phyloP scores from a whole-genome alignment of 2,329 filamentous ascomycete genomes.

The Penicillium freii region DNA sequence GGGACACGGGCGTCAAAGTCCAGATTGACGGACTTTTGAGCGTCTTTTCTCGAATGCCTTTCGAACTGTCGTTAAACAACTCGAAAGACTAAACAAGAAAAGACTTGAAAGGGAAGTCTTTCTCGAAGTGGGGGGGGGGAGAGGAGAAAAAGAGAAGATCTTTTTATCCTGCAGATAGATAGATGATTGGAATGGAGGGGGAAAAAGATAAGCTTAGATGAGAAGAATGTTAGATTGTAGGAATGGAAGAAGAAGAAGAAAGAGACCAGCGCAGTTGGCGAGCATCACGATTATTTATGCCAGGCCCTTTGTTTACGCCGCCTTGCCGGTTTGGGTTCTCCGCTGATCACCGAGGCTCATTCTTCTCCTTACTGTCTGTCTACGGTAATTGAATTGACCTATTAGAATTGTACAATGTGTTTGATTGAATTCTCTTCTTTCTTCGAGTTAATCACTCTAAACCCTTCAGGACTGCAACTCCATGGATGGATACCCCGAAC shows the following conservation, averaged over 20 bases:
- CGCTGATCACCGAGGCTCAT: conserved; percentile 18
- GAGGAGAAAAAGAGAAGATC: conserved; percentile 16
- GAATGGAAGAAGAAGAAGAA: conserved; percentile 21
- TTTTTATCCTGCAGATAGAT: conserved; percentile 8
- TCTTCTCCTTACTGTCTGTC: background rate
- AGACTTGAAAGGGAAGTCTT: conserved; percentile 44
- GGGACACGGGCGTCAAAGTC: conserved; percentile 99
- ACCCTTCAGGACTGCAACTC: background rate
- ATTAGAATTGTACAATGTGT: background rate
- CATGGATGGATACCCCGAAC: conserved; percentile 2
- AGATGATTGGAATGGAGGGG: conserved; percentile 23
- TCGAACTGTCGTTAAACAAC: conserved; percentile 47
- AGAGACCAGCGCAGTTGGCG: conserved; percentile 10
- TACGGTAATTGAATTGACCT: background rate
- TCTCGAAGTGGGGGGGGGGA: conserved; percentile 27
- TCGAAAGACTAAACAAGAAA: conserved; percentile 51
- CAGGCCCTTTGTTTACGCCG: conserved; percentile 25
- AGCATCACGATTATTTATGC: conserved; percentile 28
- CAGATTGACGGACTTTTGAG: conserved; percentile 85
- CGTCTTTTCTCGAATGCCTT: conserved; percentile 67
- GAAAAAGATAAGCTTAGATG: conserved; percentile 14
- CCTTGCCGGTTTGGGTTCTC: conserved; percentile 21
- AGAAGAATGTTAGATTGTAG: conserved; percentile 20
- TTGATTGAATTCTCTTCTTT: background rate
- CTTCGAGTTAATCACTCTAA: background rate